phyloP scores from a whole-genome alignment of 1,284 basidiomycete genomes.

The Malassezia restricta region DNA sequence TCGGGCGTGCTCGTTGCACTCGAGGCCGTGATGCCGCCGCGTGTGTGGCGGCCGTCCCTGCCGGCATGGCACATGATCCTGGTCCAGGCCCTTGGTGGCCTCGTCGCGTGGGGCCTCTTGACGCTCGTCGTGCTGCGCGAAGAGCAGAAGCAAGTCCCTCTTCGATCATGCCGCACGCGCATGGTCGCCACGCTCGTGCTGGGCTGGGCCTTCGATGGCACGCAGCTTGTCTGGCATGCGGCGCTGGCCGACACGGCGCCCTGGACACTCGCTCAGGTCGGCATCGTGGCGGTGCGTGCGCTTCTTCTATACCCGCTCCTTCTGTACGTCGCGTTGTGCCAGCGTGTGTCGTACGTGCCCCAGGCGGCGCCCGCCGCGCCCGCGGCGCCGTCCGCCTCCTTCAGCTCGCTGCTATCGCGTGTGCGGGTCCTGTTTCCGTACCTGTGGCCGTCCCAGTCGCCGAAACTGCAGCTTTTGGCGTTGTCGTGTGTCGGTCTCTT shows the following conservation, averaged over 20 bases:
- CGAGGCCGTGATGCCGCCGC: constrained; percentile 32
- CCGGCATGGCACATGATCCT: constrained; percentile 26
- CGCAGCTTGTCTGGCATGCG: constrained; percentile 14
- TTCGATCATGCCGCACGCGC: constrained; percentile 31
- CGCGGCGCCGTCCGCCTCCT: constrained; percentile 26
- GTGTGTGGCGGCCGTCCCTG: constrained; percentile 31
- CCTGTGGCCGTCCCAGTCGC: constrained; percentile 64
- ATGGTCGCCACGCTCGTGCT: constrained; percentile 17
- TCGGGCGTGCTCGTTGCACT: constrained; percentile 34
- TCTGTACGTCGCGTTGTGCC: background rate
- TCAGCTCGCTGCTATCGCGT: constrained; percentile 32
- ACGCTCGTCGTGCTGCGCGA: constrained; percentile 30
- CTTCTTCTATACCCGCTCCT: constrained; percentile 18
- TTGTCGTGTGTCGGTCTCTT: constrained; percentile 59
- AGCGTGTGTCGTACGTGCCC: background rate
- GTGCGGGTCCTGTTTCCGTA: constrained; percentile 60
- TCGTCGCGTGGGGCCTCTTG: constrained; percentile 27
- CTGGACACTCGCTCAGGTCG: constrained; percentile 33
- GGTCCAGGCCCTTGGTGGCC: constrained; percentile 28
- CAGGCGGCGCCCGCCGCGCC: constrained; percentile 8
- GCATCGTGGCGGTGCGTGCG: constrained; percentile 24
- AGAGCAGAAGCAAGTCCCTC: constrained; percentile 23
- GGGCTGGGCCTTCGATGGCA: constrained; percentile 21
- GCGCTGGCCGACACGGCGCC: constrained; percentile 17
- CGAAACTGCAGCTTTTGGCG: constrained; percentile 60